Evolutionary conservation across 805 yeast species (phyloP), one percentile per base, ranked within the genome.

Genomic region (Zygosaccharomyces pseudorouxii): DNA sequence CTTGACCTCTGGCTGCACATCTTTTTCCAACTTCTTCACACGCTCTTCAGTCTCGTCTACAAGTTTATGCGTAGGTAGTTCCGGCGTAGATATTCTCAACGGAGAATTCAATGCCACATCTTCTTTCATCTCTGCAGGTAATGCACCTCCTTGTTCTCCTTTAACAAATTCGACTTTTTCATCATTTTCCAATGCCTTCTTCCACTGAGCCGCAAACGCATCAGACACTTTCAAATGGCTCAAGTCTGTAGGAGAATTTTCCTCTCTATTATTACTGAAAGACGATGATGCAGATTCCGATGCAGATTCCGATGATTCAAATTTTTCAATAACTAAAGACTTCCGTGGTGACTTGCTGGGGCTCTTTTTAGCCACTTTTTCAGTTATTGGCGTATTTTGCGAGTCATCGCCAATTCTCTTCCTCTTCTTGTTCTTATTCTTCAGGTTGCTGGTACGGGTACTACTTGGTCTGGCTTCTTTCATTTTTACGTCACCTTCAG

Each of bases 151-250:
- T 33, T 16, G 8, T 8, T 16, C 37, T 11, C 37, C 19, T 14
- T 33, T 33, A 5, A 33, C 37, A 9, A n/a, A 14, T 9, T 14
- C 37, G 5, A 19, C 19, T 18, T 29, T 25, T 1, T 19, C 44
- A 8, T 49, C 52, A 2, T 52, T 50, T 22, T 51, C 47, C 10
- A 53, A 39, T 0, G 61, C 59, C n/a, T 49, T 52, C 16, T 50
- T 65, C 44, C 72, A 56, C 31, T 68, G 67, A 22, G 71, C 59
- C 1, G 75, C 74, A 49, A 74, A 67, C 6, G 60, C 68, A 1
- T 60, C 45, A 16, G 70, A 64, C 7, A 68, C 64, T 12, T 63
- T 69, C 41, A 69, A 50, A 33, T 63, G 63, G 3, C 58, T 51
- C 14, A 69, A 49, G 51, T 65, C 69, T 7, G 73, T 69, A 1